These are phyloP conservation scores for Agroathelia rolfsii DNA, from an alignment of 1,284 basidiomycete genomes.

Conservation along the genomic window DNA sequence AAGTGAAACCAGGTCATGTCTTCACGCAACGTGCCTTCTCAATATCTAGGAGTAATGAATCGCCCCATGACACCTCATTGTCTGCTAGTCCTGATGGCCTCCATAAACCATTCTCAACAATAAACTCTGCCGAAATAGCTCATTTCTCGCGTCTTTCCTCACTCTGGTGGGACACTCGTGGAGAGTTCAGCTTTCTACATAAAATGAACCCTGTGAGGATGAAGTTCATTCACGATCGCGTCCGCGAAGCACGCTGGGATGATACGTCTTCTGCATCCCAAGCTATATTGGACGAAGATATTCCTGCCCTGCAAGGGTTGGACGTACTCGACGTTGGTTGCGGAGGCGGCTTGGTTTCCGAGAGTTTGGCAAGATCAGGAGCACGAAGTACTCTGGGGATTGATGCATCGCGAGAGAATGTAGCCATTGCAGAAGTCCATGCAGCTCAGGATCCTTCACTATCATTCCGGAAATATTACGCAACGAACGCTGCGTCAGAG, in stretches of 20 bases:
- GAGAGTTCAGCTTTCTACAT: constrained; percentile 87
- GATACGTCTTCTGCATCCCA: constrained; percentile 17
- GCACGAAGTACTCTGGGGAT: constrained; percentile 81
- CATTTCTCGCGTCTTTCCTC: constrained; percentile 89
- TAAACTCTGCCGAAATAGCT: constrained; percentile 79
- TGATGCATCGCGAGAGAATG: constrained; percentile 85
- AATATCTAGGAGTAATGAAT: no score
- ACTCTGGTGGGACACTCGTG: constrained; percentile 94
- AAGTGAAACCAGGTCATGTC: no score
- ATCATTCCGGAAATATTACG: no score
- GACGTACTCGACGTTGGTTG: constrained; percentile 85
- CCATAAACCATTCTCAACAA: no score
- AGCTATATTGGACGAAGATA: constrained; percentile 19
- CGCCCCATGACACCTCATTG: no score
- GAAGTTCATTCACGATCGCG: constrained; percentile 73
- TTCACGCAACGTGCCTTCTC: no score
- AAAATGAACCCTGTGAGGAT: constrained; percentile 92
- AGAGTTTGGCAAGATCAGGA: constrained; percentile 86
- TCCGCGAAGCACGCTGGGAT: constrained; percentile 41
- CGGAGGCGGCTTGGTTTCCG: constrained; percentile 89
- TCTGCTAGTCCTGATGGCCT: no score
- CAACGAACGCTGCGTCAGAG: constrained; percentile 9
- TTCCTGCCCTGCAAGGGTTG: constrained; percentile 42
- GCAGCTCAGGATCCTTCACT: constrained; percentile 69
- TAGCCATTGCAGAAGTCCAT: constrained; percentile 79